Percentiles rank a stretch among this genome's conserved stretches.
Evolutionary conservation across 1,284 basidiomycete species (phyloP).

Genomic region (Cryptococcus sp.): DNA sequence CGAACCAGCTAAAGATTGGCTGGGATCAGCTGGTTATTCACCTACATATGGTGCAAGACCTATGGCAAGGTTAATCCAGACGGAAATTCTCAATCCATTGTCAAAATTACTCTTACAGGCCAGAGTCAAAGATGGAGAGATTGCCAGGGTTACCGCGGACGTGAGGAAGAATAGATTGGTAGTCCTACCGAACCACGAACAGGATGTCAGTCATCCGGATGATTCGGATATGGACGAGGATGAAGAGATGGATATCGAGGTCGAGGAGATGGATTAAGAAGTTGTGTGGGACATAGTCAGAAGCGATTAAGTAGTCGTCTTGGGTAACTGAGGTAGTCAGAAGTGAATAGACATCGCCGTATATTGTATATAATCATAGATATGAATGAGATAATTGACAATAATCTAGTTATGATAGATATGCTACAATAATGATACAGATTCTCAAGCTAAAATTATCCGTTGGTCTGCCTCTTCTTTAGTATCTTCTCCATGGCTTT

Average conservation of each 20-base stretch:
- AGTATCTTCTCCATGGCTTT: slow-evolving; percentile 47
- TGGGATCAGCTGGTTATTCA: slow-evolving; percentile 80
- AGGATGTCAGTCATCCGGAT: slow-evolving; percentile 35
- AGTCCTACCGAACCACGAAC: slow-evolving; percentile 76
- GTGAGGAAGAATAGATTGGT: slow-evolving; percentile 73
- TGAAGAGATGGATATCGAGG: slow-evolving; percentile 44
- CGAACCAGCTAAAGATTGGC: slow-evolving; percentile 71
- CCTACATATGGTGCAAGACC: slow-evolving; percentile 84
- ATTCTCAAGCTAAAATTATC: not conserved
- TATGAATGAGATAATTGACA: not conserved
- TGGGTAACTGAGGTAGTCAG: too few species aligned
- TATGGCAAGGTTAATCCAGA: slow-evolving; percentile 85
- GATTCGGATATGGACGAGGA: slow-evolving; percentile 39
- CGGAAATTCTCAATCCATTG: slow-evolving; percentile 87
- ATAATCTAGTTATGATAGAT: too few species aligned
- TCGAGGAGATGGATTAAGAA: slow-evolving; percentile 47
- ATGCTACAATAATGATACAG: too few species aligned
- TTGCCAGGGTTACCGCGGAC: slow-evolving; percentile 72
- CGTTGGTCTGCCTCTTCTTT: slow-evolving; percentile 39
- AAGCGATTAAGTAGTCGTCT: too few species aligned
- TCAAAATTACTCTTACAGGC: slow-evolving; percentile 82
- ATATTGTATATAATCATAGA: too few species aligned
- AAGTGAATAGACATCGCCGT: too few species aligned
- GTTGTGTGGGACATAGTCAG: not conserved
- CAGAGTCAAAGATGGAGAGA: slow-evolving; percentile 75